Percentiles rank a stretch among this genome's conserved stretches.
Conservation (phyloP, 345 rosid species). For the Ailanthus altissimus region DNA sequence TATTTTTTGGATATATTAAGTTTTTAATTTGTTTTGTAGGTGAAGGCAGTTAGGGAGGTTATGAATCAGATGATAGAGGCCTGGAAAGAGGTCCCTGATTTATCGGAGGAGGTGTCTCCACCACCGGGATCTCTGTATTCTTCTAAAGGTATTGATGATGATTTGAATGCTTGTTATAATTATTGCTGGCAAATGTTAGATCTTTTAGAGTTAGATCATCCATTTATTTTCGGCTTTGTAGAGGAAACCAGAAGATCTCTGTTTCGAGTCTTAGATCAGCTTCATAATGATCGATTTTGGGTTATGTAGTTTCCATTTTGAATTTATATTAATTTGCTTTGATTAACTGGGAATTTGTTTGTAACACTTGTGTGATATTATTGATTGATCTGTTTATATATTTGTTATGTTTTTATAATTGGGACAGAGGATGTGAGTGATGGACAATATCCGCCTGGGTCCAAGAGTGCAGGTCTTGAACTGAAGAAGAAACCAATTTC, state of each 20-base stretch:
- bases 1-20: conserved; percentile 1
- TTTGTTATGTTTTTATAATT: conserved; percentile 6
- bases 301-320: neutral
- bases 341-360: neutral
- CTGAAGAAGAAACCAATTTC: conserved; percentile 42
- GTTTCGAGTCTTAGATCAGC: conserved; percentile 6
- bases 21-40: conserved; percentile 42
- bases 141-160: conserved; percentile 53
- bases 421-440: conserved; percentile 61
- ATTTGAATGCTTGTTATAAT: conserved; percentile 6
- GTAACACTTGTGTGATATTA: neutral
- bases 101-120: conserved; percentile 72
- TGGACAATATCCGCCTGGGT: conserved; percentile 44
- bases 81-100: conserved; percentile 92
- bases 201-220: neutral
- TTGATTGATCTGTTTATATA: neutral
- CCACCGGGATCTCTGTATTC: conserved; percentile 63
- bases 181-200: neutral
- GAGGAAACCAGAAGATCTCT: conserved; percentile 3
- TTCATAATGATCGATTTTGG: neutral
- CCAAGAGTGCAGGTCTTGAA: conserved; percentile 39
- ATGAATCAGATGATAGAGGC: conserved; percentile 87
- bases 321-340: conserved; percentile 1
- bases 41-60: conserved; percentile 88
- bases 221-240: neutral